A percentile compares a stretch with the other conserved stretches of the same genome.
These are phyloP conservation scores for Talaromyces nanjingensis DNA, from an alignment of 495 filamentous ascomycete genomes.

Conservation along the genomic window DNA sequence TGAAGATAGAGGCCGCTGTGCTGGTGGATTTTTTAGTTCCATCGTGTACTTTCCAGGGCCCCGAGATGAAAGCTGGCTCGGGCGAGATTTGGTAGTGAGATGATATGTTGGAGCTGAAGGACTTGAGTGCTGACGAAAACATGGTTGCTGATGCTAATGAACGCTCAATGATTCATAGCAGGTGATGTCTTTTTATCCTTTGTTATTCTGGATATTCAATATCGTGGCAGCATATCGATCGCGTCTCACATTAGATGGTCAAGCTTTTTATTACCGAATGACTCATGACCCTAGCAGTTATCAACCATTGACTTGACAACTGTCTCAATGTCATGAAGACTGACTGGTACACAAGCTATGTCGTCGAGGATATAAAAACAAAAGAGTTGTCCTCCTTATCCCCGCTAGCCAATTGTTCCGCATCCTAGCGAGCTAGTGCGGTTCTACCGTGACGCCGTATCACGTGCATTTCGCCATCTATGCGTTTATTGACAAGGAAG, in stretches of 20 bases:
- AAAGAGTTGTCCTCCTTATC: background rate
- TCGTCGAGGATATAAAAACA: background rate
- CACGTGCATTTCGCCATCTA: background rate
- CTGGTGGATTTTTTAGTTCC: slow-evolving; percentile 92
- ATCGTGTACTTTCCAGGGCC: slow-evolving; percentile 95
- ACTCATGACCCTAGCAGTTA: background rate
- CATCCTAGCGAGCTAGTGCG: background rate
- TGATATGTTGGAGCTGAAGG: slow-evolving; percentile 84
- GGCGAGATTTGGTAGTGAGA: slow-evolving; percentile 78
- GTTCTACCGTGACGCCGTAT: background rate
- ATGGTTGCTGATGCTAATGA: slow-evolving; percentile 39
- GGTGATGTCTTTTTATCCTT: background rate
- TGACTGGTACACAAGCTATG: background rate
- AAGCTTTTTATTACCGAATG: background rate
- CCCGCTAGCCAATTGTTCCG: background rate
- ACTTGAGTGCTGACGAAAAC: slow-evolving; percentile 89
- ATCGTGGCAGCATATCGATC: background rate
- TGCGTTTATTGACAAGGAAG: background rate
- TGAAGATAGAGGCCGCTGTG: slow-evolving; percentile 83
- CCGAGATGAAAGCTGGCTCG: slow-evolving; percentile 62
- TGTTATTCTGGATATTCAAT: background rate
- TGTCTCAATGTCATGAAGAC: background rate
- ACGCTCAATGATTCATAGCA: background rate
- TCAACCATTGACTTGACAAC: background rate
- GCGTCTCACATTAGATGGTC: background rate